phyloP scores from a whole-genome alignment of 2,329 filamentous ascomycete species.

The Aureobasidium musti region DNA sequence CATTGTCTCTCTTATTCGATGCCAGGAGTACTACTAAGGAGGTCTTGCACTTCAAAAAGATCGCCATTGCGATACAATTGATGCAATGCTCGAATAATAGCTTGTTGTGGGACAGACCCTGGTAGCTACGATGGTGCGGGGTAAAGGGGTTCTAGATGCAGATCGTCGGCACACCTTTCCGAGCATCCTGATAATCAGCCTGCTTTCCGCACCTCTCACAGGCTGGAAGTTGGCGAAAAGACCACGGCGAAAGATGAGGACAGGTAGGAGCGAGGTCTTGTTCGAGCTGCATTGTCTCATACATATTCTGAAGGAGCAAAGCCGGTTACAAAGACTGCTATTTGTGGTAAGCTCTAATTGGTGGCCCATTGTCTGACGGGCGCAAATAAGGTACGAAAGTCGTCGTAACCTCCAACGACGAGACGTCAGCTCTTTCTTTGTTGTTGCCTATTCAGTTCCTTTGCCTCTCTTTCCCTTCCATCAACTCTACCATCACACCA shows the following conservation, averaged over 20 bases:
- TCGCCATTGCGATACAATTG: too few species aligned
- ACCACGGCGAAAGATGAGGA: not conserved
- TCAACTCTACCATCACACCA: not conserved
- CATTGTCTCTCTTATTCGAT: too few species aligned
- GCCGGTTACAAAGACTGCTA: not conserved
- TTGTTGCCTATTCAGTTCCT: constrained; percentile 2
- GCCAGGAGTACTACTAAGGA: too few species aligned
- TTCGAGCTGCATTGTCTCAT: not conserved
- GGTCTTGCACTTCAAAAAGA: too few species aligned
- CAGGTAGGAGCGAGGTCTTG: not conserved
- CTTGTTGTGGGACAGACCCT: too few species aligned
- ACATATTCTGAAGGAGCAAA: not conserved
- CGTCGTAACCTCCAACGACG: constrained; percentile 2
- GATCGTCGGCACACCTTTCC: too few species aligned
- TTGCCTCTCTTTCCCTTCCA: constrained; percentile 9
- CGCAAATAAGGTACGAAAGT: constrained; percentile 17
- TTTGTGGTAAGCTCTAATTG: constrained; percentile 7
- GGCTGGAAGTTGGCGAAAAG: not conserved
- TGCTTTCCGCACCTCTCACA: not conserved
- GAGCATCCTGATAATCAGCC: not conserved
- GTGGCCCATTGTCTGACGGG: too few species aligned
- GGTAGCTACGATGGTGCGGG: too few species aligned
- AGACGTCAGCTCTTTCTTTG: constrained; percentile 13
- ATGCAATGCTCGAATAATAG: too few species aligned
- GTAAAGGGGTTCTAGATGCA: too few species aligned